These are phyloP conservation scores for Botrytis deweyae DNA, from an alignment of 2,329 filamentous ascomycete species.

Conservation along the genomic window DNA sequence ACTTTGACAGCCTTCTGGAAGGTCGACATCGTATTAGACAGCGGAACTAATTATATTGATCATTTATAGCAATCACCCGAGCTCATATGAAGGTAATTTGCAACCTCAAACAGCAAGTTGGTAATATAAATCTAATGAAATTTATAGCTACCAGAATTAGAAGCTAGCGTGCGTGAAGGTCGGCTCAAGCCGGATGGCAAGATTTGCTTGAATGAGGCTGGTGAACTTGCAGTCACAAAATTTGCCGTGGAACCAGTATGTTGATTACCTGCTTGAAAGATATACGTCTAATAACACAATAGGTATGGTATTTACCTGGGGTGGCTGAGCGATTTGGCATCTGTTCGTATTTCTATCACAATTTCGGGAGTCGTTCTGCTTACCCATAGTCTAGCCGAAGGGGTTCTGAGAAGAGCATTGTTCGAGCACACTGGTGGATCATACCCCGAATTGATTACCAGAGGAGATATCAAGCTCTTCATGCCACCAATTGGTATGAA, in stretches of 20 bases:
- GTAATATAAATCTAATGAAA: slow-evolving; percentile 21
- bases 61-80: slow-evolving; percentile 38
- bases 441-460: slow-evolving; percentile 94
- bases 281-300: neutral
- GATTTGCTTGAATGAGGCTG: slow-evolving; percentile 78
- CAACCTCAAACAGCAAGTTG: neutral
- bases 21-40: neutral
- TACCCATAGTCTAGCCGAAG: slow-evolving; percentile 83
- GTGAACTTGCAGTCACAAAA: slow-evolving; percentile 92
- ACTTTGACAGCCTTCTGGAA: neutral
- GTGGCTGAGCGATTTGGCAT: slow-evolving; percentile 93
- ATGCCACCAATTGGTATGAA: slow-evolving; percentile 88
- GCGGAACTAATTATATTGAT: slow-evolving; percentile 24
- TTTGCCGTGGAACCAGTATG: slow-evolving; percentile 91
- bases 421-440: slow-evolving; percentile 96
- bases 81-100: slow-evolving; percentile 40
- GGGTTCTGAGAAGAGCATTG: slow-evolving; percentile 76
- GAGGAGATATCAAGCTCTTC: slow-evolving; percentile 92
- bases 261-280: slow-evolving; percentile 68
- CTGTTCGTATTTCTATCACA: slow-evolving; percentile 26
- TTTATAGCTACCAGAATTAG: slow-evolving; percentile 76
- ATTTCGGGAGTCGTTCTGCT: slow-evolving; percentile 44
- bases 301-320: slow-evolving; percentile 79
- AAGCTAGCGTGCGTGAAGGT: slow-evolving; percentile 79
- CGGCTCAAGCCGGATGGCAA: slow-evolving; percentile 78